Conservation (phyloP, 225 moss, liverwort and hornwort genomes). For the Polytrichum formosum region DNA sequence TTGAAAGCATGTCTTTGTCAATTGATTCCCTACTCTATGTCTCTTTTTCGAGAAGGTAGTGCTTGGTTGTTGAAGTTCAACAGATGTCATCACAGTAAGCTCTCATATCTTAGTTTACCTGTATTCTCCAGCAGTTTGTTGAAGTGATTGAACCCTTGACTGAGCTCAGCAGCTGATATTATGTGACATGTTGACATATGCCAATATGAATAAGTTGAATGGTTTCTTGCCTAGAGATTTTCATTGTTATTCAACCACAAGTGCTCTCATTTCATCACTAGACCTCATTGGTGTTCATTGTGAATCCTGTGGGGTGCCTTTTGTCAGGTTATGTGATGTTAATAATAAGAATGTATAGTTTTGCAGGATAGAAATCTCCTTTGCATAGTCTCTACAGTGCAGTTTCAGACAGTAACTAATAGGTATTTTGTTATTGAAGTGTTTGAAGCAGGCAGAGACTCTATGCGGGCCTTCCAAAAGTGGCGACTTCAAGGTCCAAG, state of each 20-base stretch:
- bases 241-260: neutral
- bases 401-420: neutral
- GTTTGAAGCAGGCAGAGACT: constrained; percentile 75
- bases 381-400: neutral
- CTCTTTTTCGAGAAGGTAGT: no score
- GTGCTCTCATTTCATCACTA: neutral
- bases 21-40: no score
- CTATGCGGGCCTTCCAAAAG: constrained; percentile 76
- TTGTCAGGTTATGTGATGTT: neutral
- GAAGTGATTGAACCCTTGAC: neutral
- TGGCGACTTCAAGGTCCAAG: constrained; percentile 83
- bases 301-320: neutral
- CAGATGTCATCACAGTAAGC: neutral
- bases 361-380: neutral
- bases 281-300: no score
- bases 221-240: neutral
- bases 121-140: neutral
- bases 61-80: no score
- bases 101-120: neutral
- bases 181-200: neutral
- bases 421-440: constrained; percentile 32
- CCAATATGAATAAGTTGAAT: neutral
- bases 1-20: neutral
- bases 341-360: no score
- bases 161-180: neutral